A percentile compares a stretch with the other conserved stretches of the same genome.
Conservation (phyloP, 2,329 filamentous ascomycete genomes). For the Fusarium azukiicola region DNA sequence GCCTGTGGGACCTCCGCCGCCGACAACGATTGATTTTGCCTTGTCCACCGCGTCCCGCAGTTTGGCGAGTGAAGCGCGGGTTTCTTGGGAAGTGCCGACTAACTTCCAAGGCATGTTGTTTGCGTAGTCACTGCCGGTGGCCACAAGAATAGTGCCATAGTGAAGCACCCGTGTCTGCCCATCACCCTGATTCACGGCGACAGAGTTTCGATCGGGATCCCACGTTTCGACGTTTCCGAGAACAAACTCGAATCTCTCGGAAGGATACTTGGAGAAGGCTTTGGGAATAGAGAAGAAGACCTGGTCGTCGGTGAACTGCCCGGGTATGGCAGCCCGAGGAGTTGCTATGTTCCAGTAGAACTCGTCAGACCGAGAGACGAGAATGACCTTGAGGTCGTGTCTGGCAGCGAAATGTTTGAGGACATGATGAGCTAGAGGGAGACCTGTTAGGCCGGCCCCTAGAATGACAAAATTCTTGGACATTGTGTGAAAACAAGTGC, state of each 20-base stretch:
- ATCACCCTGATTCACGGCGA: neutral
- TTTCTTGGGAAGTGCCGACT: neutral
- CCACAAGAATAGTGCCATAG: neutral
- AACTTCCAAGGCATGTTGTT: neutral
- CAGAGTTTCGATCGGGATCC: neutral
- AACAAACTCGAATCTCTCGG: neutral
- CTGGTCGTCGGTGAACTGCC: neutral
- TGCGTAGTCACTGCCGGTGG: neutral
- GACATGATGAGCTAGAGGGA: conserved; percentile 4
- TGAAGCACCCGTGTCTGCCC: neutral
- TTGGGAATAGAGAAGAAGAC: neutral
- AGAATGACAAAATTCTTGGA: neutral
- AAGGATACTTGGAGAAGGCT: neutral
- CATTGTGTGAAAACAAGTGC: neutral
- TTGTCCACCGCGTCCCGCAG: neutral
- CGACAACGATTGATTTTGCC: neutral
- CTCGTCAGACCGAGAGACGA: conserved; percentile 23
- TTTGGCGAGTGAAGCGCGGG: neutral
- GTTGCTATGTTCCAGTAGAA: conserved; percentile 33
- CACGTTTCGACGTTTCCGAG: neutral
- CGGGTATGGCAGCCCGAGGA: conserved; percentile 1
- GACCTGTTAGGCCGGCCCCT: neutral
- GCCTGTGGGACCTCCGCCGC: neutral
- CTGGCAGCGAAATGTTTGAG: conserved; percentile 25
- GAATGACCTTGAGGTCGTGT: conserved; percentile 21